phyloP scores from a whole-genome alignment of 1,284 basidiomycete genomes.

The Rhodotorula sp. region DNA sequence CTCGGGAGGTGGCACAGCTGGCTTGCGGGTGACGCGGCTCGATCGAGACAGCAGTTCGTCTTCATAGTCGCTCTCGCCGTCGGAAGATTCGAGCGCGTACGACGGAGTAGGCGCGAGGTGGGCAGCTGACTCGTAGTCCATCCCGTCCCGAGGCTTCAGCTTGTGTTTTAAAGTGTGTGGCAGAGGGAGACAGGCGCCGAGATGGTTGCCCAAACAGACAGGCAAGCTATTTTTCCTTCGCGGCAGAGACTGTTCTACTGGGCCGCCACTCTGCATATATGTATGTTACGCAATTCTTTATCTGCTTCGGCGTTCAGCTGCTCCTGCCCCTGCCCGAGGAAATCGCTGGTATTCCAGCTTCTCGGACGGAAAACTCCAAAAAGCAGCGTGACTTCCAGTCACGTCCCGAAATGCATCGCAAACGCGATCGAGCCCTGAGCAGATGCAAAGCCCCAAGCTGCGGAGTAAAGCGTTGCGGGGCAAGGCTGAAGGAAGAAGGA shows the following conservation, averaged over 20 bases:
- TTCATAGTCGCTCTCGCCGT: slow-evolving; percentile 28
- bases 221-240: background rate
- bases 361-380: background rate
- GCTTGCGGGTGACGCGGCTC: background rate
- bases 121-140: background rate
- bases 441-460: background rate
- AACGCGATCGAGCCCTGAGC: too few relatives aligned
- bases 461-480: background rate
- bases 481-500: background rate
- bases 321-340: too few relatives aligned
- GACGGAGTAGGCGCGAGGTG: slow-evolving; percentile 12
- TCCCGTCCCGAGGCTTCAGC: background rate
- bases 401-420: too few relatives aligned
- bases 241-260: background rate
- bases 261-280: too few relatives aligned
- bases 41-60: slow-evolving; percentile 11
- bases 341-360: background rate
- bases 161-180: too few relatives aligned
- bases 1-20: slow-evolving; percentile 10
- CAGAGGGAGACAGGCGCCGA: too few relatives aligned
- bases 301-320: too few relatives aligned
- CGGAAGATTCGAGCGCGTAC: slow-evolving; percentile 34
- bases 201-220: background rate
- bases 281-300: too few relatives aligned
- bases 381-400: background rate